Percentiles rank a stretch among this genome's conserved stretches.
These are phyloP conservation scores for Moringa oleifera DNA, from an alignment of 345 rosid species.

Conservation along the genomic window DNA sequence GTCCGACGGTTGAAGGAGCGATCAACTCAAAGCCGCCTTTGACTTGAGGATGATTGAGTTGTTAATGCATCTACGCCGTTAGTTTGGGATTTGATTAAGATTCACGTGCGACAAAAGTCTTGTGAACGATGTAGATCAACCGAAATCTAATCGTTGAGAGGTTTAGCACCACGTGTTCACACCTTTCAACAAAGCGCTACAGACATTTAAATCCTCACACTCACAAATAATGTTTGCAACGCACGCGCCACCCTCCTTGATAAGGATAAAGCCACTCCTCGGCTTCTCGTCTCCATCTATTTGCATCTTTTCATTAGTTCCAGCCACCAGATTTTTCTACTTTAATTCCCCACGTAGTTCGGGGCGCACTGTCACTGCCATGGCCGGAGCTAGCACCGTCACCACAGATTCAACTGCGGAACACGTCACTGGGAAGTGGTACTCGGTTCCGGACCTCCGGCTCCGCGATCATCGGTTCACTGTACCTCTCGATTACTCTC, in stretches of 20 bases:
- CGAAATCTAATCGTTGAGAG: neutral
- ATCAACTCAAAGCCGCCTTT: no score
- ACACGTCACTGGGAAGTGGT: slow-evolving; percentile 62
- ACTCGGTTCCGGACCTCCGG: slow-evolving; percentile 75
- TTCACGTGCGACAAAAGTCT: no score
- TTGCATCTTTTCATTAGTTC: slow-evolving; percentile 9
- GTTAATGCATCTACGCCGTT: no score
- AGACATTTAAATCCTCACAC: neutral
- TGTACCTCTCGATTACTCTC: slow-evolving; percentile 73
- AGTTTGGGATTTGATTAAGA: no score
- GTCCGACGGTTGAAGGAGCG: no score
- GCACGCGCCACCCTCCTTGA: slow-evolving; percentile 22
- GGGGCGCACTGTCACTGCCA: slow-evolving; percentile 18
- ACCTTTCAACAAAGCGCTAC: neutral
- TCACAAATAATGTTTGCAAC: slow-evolving; percentile 25
- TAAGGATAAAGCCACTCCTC: slow-evolving; percentile 17
- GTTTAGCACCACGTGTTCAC: neutral
- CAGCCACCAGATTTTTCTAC: slow-evolving; percentile 1
- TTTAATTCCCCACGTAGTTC: slow-evolving; percentile 20
- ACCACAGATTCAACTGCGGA: slow-evolving; percentile 23
- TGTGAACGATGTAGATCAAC: no score
- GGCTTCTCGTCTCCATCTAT: slow-evolving; percentile 10
- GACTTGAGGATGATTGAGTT: no score
- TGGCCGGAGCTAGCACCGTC: slow-evolving; percentile 26
- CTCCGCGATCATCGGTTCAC: slow-evolving; percentile 75